Conservation (phyloP, 345 rosid genomes). For the Populus alba region DNA sequence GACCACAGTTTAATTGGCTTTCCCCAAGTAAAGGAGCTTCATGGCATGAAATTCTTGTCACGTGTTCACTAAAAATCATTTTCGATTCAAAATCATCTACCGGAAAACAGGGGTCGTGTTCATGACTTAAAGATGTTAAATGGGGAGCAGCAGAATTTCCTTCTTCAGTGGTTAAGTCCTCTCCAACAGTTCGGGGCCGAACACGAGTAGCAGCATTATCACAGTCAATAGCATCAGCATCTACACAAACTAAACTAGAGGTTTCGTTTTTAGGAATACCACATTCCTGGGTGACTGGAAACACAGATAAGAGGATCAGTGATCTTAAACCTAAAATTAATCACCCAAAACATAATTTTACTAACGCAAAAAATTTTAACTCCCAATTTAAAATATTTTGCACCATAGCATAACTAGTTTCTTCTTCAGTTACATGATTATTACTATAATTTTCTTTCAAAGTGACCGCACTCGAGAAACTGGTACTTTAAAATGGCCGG, state of each 20-base stretch:
- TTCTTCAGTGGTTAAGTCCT: constrained; percentile 24
- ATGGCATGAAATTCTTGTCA: constrained; percentile 31
- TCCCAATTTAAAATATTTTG: not conserved
- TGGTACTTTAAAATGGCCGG: constrained; percentile 39
- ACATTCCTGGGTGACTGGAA: constrained; percentile 44
- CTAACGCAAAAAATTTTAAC: not conserved
- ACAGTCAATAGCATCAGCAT: constrained; percentile 36
- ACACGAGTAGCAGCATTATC: constrained; percentile 23
- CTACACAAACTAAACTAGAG: constrained; percentile 30
- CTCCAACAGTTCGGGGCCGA: constrained; percentile 9
- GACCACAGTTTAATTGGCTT: constrained; percentile 33
- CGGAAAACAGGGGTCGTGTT: constrained; percentile 22
- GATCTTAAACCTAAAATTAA: not conserved
- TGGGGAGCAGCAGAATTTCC: constrained; percentile 26
- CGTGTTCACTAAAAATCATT: constrained; percentile 33
- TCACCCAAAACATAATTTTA: not conserved
- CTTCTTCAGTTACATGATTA: not conserved
- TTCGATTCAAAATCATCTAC: constrained; percentile 30
- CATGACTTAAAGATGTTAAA: constrained; percentile 30
- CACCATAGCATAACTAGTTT: not conserved
- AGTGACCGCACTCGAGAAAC: constrained; percentile 43
- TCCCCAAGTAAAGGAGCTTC: constrained; percentile 40
- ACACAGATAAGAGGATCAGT: constrained; percentile 7
- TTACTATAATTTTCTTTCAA: not conserved
- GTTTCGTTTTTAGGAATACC: constrained; percentile 25